These are phyloP conservation scores for Globisporangium solare DNA, from an alignment of 352 stramenopile species.

Conservation along the genomic window DNA sequence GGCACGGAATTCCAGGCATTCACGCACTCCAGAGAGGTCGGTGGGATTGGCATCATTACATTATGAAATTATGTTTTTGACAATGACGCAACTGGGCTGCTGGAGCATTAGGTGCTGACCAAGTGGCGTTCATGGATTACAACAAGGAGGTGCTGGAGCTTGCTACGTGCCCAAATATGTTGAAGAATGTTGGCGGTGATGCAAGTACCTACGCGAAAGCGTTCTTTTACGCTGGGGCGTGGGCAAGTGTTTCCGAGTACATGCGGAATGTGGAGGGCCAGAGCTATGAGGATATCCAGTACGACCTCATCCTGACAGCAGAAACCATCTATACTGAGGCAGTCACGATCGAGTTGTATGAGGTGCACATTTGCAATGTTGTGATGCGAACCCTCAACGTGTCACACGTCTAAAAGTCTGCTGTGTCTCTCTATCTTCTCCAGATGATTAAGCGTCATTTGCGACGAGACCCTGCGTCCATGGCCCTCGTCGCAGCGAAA, in stretches of 20 bases:
- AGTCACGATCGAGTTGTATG: conserved; percentile 61
- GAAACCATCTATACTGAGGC: conserved; percentile 85
- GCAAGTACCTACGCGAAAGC: conserved; percentile 26
- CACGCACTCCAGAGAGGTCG: conserved; percentile 60
- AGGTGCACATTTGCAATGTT: conserved; percentile 27
- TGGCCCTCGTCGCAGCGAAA: conserved; percentile 74
- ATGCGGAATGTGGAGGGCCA: conserved; percentile 38
- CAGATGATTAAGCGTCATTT: conserved; percentile 80
- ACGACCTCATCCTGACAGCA: conserved; percentile 75
- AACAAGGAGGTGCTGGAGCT: conserved; percentile 87
- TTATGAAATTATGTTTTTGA: too few relatives aligned
- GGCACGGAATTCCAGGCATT: conserved; percentile 74
- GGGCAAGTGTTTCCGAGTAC: conserved; percentile 51
- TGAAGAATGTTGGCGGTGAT: conserved; percentile 33
- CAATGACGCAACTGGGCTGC: not conserved
- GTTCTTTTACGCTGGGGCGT: conserved; percentile 76
- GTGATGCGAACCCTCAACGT: conserved; percentile 3
- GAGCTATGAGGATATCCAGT: conserved; percentile 34
- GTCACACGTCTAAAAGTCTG: not conserved
- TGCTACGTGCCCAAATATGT: conserved; percentile 75
- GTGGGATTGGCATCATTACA: too few relatives aligned
- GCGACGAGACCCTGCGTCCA: conserved; percentile 25
- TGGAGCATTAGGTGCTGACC: conserved; percentile 31
- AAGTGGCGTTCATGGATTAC: conserved; percentile 83
- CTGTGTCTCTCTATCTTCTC: not conserved